Base-by-base conservation (phyloP, 2,329 filamentous ascomycete genomes). In the Pestalotiopsis sp. region DNA sequence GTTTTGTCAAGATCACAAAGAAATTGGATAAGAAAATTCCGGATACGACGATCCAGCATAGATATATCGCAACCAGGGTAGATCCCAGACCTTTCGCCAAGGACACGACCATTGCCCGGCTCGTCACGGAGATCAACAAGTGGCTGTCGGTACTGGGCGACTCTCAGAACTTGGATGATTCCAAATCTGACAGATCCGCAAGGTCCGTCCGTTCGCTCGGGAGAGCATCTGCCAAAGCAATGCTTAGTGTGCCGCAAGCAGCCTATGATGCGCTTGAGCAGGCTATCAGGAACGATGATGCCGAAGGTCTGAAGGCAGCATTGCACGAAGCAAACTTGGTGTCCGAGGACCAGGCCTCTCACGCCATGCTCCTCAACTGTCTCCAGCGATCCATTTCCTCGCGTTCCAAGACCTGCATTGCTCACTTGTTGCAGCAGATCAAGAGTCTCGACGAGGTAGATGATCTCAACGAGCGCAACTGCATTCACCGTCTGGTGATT, bases 1-100 rank as follows among this genome's bases (percentile, higher is more conserved):
- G 96, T 2, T 99, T 99, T 77, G 90, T 97, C 79, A 99, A 99
- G 83, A 99, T 99, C 80, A 97, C 96, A 65, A 99, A 99, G 85
- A 99, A 99, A 82, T 85, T 98, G 60, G 96, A 99, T 82, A 99
- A 99, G 83, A 98, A 97, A 83, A 89, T 98, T 2, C 87, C 92
- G 1, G 87, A 89, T 60, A 89, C 90, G 3, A 88, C 91, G 65
- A 91, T 93, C 0, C 95, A 98, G 83, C 91, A 93, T 78, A 89
- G 91, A 69, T 99, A 98, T 77, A 86, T 99, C 69, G 90, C 92
- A 56, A 94, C 94, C 61, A 97, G 97, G 82, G 95, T 99, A 68
- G 93, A 97, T 73, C 91, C 93, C 2, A 91, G 91, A 72, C 89
- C 93, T 0, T 99, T 99, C 80, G 93, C 95, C 20, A 95, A 93